A percentile compares a stretch with the other conserved stretches of the same genome.
Evolutionary conservation across 306 rosid genomes (phyloP).

Genomic region (Vicia faba): DNA sequence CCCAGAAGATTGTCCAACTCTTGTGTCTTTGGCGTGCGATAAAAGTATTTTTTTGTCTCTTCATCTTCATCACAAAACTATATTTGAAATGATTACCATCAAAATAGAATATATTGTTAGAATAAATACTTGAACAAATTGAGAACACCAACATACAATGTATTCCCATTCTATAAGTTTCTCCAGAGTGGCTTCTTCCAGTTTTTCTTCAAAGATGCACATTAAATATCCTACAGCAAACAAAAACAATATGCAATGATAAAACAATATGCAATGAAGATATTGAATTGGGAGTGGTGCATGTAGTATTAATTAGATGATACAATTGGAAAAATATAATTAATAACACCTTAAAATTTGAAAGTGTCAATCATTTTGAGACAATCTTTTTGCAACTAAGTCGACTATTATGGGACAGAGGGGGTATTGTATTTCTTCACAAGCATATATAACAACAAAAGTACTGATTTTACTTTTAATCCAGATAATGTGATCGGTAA

Average conservation of each 20-base stretch:
- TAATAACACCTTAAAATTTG: too few species aligned
- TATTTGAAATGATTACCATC: slow-evolving; percentile 41
- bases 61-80: slow-evolving; percentile 90
- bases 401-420: neutral
- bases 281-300: neutral
- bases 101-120: slow-evolving; percentile 26
- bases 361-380: too few species aligned
- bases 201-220: slow-evolving; percentile 83
- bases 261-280: neutral
- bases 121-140: slow-evolving; percentile 29
- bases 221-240: slow-evolving; percentile 74
- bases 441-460: neutral
- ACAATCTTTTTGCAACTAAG: neutral
- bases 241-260: slow-evolving; percentile 21
- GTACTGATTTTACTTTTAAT: neutral
- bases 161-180: slow-evolving; percentile 74
- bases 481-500: neutral
- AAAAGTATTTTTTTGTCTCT: slow-evolving; percentile 77
- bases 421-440: neutral
- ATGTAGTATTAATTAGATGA: neutral
- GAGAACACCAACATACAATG: slow-evolving; percentile 58
- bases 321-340: too few species aligned
- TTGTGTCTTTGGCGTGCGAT: slow-evolving; percentile 86
- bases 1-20: slow-evolving; percentile 88
- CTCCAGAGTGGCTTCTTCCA: slow-evolving; percentile 66